These are phyloP conservation scores for Luffa aegyptiaca DNA, from an alignment of 306 rosid species.

Conservation along the genomic window DNA sequence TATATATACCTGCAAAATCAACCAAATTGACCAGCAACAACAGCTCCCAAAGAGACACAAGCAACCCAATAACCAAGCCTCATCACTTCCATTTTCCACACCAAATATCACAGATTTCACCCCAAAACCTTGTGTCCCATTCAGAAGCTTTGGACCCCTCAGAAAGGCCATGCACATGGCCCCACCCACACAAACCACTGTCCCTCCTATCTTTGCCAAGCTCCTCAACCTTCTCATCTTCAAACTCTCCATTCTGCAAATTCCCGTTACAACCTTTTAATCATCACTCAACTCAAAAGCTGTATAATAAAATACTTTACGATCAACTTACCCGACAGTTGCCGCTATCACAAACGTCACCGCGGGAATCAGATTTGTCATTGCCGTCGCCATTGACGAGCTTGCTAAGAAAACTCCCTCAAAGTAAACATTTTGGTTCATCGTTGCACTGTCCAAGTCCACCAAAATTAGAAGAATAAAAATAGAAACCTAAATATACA, in stretches of 20 bases:
- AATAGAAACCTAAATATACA: background rate
- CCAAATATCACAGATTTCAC: constrained; percentile 17
- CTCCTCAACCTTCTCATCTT: constrained; percentile 36
- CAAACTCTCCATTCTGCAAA: constrained; percentile 43
- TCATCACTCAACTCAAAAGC: background rate
- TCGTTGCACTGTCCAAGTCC: constrained; percentile 34
- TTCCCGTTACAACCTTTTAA: background rate
- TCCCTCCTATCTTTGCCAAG: constrained; percentile 48
- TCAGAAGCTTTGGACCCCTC: constrained; percentile 53
- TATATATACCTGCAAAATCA: constrained; percentile 20
- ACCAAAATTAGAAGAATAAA: background rate
- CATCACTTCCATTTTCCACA: constrained; percentile 11
- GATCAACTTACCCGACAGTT: constrained; percentile 34
- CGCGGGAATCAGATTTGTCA: constrained; percentile 59
- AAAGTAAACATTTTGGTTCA: constrained; percentile 54
- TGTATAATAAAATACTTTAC: background rate
- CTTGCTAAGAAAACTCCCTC: constrained; percentile 51
- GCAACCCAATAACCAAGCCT: constrained; percentile 14
- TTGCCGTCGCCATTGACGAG: constrained; percentile 53
- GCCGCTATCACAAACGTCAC: constrained; percentile 51
- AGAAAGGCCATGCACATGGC: constrained; percentile 56
- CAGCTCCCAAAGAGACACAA: constrained; percentile 13
- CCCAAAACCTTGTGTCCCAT: constrained; percentile 18
- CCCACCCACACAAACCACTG: constrained; percentile 50
- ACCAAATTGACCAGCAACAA: constrained; percentile 19